Evolutionary conservation across 108 stramenopile species (phyloP), one percentile per base, ranked within the genome.

Genomic region (Nannochloropsis gaditana): DNA sequence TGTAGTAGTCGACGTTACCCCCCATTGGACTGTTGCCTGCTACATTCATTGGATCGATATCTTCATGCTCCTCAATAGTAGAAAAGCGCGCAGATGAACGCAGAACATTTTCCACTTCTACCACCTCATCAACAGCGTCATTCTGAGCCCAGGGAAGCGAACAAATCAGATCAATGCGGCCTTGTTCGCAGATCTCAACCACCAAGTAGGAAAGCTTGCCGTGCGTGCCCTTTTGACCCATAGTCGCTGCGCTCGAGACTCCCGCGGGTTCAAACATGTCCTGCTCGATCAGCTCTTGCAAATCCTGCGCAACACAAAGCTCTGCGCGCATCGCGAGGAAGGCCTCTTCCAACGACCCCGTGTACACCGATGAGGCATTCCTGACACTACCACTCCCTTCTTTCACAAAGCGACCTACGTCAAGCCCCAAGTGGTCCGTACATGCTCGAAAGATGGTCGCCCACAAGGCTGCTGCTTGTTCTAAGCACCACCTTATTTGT

Each of bases 51-150:
- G 59, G 19, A 15, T 73, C 59, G 59, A n/a, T n/a, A n/a, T 8
- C 8, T 2, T 73, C 59, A n/a, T n/a, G 19, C 6, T 6, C 59
- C 59, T 73, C 59, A 73, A 73, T 73, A 3, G 59, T 73, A n/a
- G 59, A 73, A n/a, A 73, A 73, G 59, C 59, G 59, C 59, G 59
- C 59, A 15, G 59, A 73, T n/a, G 59, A 73, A 73, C 59, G 59
- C 59, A 73, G 59, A n/a, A 15, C 15, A 73, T n/a, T 73, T n/a
- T 73, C 59, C 3, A 73, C 59, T n/a, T 73, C 59, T n/a, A n/a
- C 2, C 19, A 73, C 59, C 59, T 73, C 59, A n/a, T 73, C 59
- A n/a, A n/a, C 59, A 15, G 59, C 59, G 59, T 73, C 59, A 15
- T n/a, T n/a, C 59, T 73, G 59, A 73, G 59, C 59, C 59, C 59